Evolutionary conservation across 176 grass and related monocot genomes (phyloP), one percentile per base, ranked within the genome.

Genomic region (Zizania latifolia): DNA sequence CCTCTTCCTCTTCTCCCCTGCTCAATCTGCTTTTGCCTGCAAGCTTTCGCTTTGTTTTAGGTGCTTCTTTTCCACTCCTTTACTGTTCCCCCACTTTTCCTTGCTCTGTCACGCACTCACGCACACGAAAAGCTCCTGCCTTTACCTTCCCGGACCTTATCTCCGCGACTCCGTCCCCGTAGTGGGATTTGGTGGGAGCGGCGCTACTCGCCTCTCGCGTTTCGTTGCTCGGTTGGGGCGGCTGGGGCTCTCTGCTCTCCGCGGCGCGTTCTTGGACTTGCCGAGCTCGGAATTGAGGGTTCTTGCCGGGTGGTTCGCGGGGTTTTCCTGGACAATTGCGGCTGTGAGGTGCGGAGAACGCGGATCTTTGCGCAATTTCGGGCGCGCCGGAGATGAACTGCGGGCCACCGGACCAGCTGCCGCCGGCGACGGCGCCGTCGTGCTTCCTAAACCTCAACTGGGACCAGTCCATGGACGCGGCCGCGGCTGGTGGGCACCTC

Each of bases 401-500:
- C 37, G 89, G 89, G 5, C 78, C 65, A 11, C 85, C 87, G 3
- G 83, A 87, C 68, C 85, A 88, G 51, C 61, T 90, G 77, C 80
- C 82, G 62, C 77, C 79, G 54, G 37, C 87, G 39, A 28, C 82
- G 66, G 50, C 81, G 67, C 35, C 74, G 2, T 56, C 81, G 55
- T 80, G 89, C 80, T 92, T 95, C 82, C 82, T 92, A 62, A 92
- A 95, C 88, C 80, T 95, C 58, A 99, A 99, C 79, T 95, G 92
- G 96, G 86, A 93, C 57, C 89, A 86, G 51, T 88, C 91, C 63
- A 84, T 95, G 75, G 92, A 87, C 70, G 84, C 74, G 16, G 78
- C 70, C 65, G 50, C 63, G 15, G 74, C 72, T 10, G 83, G 51
- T 23, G 74, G 86, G 40, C 85, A 71, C 45, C 72, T 89, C 38